Evolutionary conservation across 768 basidiomycete species (phyloP).

Genomic region (Tricholoma saponaceum): DNA sequence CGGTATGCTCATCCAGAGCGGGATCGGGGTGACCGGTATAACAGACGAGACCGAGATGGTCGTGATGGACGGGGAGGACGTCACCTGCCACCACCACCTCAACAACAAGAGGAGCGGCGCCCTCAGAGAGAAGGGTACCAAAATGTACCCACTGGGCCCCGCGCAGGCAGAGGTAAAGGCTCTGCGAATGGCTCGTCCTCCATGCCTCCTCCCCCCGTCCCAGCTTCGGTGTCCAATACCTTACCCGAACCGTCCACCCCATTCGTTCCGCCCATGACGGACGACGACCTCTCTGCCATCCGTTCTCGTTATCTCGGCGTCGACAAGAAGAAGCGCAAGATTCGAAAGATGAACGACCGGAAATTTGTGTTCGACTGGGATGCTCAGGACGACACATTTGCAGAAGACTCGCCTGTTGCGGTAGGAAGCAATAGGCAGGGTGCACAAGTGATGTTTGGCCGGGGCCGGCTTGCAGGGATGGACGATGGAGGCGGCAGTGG

Average conservation of each 20-base stretch:
- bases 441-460: slow-evolving; percentile 85
- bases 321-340: slow-evolving; percentile 90
- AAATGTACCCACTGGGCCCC: slow-evolving; percentile 81
- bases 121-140: slow-evolving; percentile 45
- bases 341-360: slow-evolving; percentile 91
- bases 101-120: slow-evolving; percentile 24
- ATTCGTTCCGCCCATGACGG: slow-evolving; percentile 67
- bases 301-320: slow-evolving; percentile 94
- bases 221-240: slow-evolving; percentile 30
- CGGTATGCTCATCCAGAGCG: slow-evolving; percentile 50
- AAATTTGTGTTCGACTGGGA: slow-evolving; percentile 99
- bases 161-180: slow-evolving; percentile 61
- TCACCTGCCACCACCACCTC: slow-evolving; percentile 30
- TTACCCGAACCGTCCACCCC: slow-evolving; percentile 30
- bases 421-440: slow-evolving; percentile 72
- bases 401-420: slow-evolving; percentile 69
- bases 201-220: slow-evolving; percentile 30
- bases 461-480: slow-evolving; percentile 82
- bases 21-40: slow-evolving; percentile 37
- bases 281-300: slow-evolving; percentile 75
- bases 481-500: slow-evolving; percentile 65
- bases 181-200: slow-evolving; percentile 22
- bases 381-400: slow-evolving; percentile 89
- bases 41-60: slow-evolving; percentile 42
- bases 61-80: slow-evolving; percentile 40